Percentiles rank a stretch among this genome's conserved stretches.
Conservation (phyloP, 2,329 filamentous ascomycete genomes). For the Penicillium oxalicum region DNA sequence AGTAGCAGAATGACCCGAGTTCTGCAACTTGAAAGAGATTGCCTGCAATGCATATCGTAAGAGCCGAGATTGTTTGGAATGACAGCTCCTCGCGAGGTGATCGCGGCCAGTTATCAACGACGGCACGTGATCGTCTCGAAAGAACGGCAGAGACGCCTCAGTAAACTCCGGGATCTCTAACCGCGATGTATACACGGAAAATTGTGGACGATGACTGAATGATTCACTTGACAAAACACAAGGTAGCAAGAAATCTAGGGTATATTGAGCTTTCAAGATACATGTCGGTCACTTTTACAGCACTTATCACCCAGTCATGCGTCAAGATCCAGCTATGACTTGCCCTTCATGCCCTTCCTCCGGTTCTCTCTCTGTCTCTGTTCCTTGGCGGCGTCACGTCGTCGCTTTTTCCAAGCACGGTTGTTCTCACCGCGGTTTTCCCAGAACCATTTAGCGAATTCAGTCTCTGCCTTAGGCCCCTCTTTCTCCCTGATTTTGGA, state of each 20-base stretch:
- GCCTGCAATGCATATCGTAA: slow-evolving; percentile 15
- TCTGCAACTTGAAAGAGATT: slow-evolving; percentile 16
- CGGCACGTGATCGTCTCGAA: slow-evolving; percentile 1
- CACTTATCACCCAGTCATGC: not conserved
- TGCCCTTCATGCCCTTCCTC: slow-evolving; percentile 42
- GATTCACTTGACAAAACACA: not conserved
- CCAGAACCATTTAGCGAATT: slow-evolving; percentile 59
- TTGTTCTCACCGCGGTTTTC: slow-evolving; percentile 47
- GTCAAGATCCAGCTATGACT: slow-evolving; percentile 14
- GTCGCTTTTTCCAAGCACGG: slow-evolving; percentile 48
- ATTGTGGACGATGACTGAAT: too few relatives aligned
- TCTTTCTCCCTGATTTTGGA: slow-evolving; percentile 15
- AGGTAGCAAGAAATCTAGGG: not conserved
- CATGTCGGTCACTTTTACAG: not conserved
- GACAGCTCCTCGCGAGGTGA: slow-evolving; percentile 6
- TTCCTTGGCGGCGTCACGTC: slow-evolving; percentile 55
- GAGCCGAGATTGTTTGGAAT: not conserved
- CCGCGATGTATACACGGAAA: too few relatives aligned
- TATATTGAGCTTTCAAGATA: not conserved
- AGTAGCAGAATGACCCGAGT: slow-evolving; percentile 22
- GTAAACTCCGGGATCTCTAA: too few relatives aligned
- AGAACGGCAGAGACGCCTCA: too few relatives aligned
- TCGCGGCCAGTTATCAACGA: slow-evolving; percentile 10
- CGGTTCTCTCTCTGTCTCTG: slow-evolving; percentile 56
- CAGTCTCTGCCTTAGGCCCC: slow-evolving; percentile 42